These are phyloP conservation scores for Diplodia scrobiculata DNA, from an alignment of 2,329 filamentous ascomycete genomes.

Conservation along the genomic window DNA sequence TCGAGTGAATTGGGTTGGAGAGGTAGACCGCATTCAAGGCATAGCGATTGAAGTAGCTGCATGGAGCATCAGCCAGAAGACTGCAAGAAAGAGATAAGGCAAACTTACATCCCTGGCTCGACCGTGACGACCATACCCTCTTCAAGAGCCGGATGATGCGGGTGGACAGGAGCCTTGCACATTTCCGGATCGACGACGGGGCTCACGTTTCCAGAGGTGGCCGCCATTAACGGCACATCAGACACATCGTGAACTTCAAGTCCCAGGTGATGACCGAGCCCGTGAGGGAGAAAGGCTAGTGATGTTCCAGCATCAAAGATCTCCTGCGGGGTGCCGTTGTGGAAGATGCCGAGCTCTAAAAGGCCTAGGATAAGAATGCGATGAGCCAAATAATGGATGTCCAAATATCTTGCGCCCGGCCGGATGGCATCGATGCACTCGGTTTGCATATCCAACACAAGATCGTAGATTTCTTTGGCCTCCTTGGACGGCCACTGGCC, in stretches of 20 bases:
- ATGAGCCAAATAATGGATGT: conserved; percentile 73
- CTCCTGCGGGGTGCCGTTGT: conserved; percentile 65
- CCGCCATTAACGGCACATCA: conserved; percentile 27
- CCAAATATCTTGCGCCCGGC: conserved; percentile 69
- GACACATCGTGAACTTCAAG: conserved; percentile 82
- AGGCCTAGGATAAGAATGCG: conserved; percentile 72
- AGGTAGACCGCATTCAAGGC: conserved; percentile 78
- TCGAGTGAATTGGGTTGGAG: conserved; percentile 68
- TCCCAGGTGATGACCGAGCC: conserved; percentile 85
- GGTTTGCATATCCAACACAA: conserved; percentile 80
- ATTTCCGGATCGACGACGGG: conserved; percentile 39
- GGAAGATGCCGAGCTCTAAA: conserved; percentile 69
- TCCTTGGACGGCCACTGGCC: conserved; percentile 69
- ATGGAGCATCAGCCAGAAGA: conserved; percentile 19
- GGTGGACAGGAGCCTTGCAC: conserved; percentile 40
- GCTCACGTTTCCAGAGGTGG: conserved; percentile 35
- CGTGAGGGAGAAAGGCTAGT: conserved; percentile 88
- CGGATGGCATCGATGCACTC: conserved; percentile 69
- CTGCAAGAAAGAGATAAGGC: not conserved
- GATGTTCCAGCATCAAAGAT: conserved; percentile 79
- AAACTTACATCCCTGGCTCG: conserved; percentile 54
- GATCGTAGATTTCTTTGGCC: conserved; percentile 70
- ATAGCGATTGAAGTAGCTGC: conserved; percentile 88
- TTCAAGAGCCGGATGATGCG: conserved; percentile 47
- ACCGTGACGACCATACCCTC: conserved; percentile 61